Base-by-base conservation (phyloP, 805 yeast genomes). In the Limtongia smithiae region DNA sequence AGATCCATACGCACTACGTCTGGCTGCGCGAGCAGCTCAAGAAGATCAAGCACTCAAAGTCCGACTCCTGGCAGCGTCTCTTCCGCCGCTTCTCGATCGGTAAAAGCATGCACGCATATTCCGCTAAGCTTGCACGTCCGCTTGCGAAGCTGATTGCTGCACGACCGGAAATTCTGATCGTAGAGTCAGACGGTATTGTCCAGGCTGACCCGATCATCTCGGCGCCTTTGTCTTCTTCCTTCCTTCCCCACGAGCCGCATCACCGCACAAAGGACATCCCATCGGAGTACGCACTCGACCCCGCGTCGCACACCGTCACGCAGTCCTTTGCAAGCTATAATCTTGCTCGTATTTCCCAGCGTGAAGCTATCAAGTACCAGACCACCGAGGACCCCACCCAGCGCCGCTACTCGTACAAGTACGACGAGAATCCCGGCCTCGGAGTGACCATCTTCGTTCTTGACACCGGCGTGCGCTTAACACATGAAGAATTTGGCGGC, bases 391-490 rank as follows among this genome's bases (percentile, higher is more conserved):
- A 25, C 28, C 28, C 28, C 9, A 25, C 28, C 28, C 6, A 9
- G 4, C 21, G 18, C 7, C 24, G 18, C 18, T 6, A 7, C 21
- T 8, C 18, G 20, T 52, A 25, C 37, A 18, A 20, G 14, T 54
- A 42, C 17, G 53, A 46, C 31, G 28, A 45, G 22, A 17, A 54
- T 15, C 58, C 58, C 12, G 58, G 58, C 6, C 20, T 27, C 12
- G 55, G 52, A 1, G 44, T 34, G 25, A 54, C 52, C 15, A 78
- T 95, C 5, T 89, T 89, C 61, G 83, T 90, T 57, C 81, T 89
- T 62, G 97, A 89, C 68, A 88, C 96, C 20, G 97, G 97, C 70
- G 76, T 90, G 63, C 80, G 82, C 60, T 74, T 81, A 43, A 71
- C 76, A 15, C 96, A 89, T 67, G 76, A 73, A 31, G 94, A 87